Evolutionary conservation across 2,329 filamentous ascomycete genomes (phyloP).

Genomic region (Alternaria alternata): DNA sequence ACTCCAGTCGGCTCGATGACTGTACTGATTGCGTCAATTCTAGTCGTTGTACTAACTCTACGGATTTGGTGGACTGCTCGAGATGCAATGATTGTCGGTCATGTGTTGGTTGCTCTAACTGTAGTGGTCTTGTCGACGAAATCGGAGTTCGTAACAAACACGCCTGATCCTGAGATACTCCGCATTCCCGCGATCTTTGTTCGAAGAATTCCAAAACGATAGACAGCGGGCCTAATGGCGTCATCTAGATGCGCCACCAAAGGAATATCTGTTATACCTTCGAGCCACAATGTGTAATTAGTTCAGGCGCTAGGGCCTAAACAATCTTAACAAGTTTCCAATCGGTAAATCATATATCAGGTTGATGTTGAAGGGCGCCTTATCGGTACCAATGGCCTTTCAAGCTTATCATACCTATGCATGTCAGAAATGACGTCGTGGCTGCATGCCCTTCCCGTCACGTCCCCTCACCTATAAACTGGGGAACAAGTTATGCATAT

Average conservation of each 20-base stretch:
- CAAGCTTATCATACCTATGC: neutral
- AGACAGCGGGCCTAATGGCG: neutral
- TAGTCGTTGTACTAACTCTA: neutral
- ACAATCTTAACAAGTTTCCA: neutral
- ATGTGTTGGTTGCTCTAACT: neutral
- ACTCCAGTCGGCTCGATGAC: neutral
- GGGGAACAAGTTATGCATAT: neutral
- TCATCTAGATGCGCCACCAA: neutral
- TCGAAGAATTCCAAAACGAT: neutral
- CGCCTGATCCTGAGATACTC: neutral
- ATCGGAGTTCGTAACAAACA: neutral
- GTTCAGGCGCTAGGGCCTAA: no score
- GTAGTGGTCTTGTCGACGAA: neutral
- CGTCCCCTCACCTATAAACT: neutral
- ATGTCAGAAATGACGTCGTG: constrained; percentile 6
- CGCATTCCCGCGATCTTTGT: neutral
- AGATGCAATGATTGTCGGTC: neutral
- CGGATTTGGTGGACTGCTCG: neutral
- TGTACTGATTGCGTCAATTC: neutral
- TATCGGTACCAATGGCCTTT: neutral
- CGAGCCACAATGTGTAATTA: neutral
- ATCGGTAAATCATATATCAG: neutral
- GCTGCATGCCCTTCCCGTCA: neutral
- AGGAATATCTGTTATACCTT: neutral
- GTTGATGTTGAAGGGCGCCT: neutral